These are phyloP conservation scores for Pulicaria dysenterica DNA, from an alignment of 129 eudicot species.

Conservation along the genomic window DNA sequence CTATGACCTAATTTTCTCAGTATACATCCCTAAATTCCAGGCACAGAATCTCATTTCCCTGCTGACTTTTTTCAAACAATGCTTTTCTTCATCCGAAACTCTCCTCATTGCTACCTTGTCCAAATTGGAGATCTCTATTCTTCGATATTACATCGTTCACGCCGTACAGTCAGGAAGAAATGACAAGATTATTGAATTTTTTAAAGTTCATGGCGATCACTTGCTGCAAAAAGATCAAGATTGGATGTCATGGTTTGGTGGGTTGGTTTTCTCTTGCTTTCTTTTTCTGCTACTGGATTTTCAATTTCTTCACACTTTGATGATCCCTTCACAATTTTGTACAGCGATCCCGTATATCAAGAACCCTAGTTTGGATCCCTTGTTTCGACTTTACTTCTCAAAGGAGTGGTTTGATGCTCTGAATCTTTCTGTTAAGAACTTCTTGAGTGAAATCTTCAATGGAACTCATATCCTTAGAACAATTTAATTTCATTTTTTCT, in stretches of 20 bases:
- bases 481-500: conserved; percentile 1
- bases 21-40: conserved; percentile 77
- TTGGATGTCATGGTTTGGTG: conserved; percentile 95
- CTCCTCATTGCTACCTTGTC: conserved; percentile 47
- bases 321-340: not conserved
- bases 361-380: conserved; percentile 80
- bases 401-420: conserved; percentile 80
- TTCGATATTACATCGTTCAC: conserved; percentile 64
- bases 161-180: conserved; percentile 62
- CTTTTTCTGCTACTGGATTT: not conserved
- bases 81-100: conserved; percentile 67
- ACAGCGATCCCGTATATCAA: conserved; percentile 83
- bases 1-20: conserved; percentile 76
- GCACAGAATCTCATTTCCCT: conserved; percentile 61
- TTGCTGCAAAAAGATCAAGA: conserved; percentile 63
- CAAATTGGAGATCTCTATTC: conserved; percentile 66
- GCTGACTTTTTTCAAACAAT: conserved; percentile 66
- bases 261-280: conserved; percentile 40
- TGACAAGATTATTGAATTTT: conserved; percentile 70
- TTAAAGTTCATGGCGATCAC: conserved; percentile 58
- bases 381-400: conserved; percentile 73
- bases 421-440: conserved; percentile 75
- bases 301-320: conserved; percentile 7
- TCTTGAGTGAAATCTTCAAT: conserved; percentile 75
- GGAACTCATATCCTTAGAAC: conserved; percentile 90